Evolutionary conservation across 2,329 filamentous ascomycete genomes (phyloP).

Genomic region (Ophiostoma himal-ulmi): DNA sequence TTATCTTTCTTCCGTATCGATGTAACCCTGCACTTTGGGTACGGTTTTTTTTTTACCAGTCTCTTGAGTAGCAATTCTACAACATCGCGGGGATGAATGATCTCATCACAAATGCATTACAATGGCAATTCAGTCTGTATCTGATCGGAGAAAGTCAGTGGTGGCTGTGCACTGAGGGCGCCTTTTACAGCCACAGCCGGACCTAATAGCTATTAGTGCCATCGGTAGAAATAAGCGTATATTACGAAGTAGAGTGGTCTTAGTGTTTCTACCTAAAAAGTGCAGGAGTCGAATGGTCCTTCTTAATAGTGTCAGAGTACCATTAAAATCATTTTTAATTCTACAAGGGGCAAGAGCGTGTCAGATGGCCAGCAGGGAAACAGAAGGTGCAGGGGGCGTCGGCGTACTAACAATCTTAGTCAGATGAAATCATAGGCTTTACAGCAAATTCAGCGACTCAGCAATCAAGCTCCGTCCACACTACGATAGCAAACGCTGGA

Average conservation of each 20-base stretch:
- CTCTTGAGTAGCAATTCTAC: neutral
- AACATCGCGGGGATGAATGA: neutral
- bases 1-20: neutral
- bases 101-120: neutral
- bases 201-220: neutral
- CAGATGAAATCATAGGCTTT: neutral
- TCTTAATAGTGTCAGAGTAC: too few relatives aligned
- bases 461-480: neutral
- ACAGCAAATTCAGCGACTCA: neutral
- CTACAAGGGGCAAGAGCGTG: neutral
- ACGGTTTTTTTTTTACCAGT: too few relatives aligned
- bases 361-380: neutral
- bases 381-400: neutral
- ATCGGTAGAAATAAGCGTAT: conserved; percentile 3
- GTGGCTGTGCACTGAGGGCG: neutral
- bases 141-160: neutral
- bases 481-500: neutral
- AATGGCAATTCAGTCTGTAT: neutral
- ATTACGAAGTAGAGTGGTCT: neutral
- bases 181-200: neutral
- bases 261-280: neutral
- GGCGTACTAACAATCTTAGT: neutral
- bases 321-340: neutral
- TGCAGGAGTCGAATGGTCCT: neutral
- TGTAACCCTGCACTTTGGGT: too few relatives aligned